phyloP scores from a whole-genome alignment of 2,329 filamentous ascomycete species.

The Hortaea sp. region DNA sequence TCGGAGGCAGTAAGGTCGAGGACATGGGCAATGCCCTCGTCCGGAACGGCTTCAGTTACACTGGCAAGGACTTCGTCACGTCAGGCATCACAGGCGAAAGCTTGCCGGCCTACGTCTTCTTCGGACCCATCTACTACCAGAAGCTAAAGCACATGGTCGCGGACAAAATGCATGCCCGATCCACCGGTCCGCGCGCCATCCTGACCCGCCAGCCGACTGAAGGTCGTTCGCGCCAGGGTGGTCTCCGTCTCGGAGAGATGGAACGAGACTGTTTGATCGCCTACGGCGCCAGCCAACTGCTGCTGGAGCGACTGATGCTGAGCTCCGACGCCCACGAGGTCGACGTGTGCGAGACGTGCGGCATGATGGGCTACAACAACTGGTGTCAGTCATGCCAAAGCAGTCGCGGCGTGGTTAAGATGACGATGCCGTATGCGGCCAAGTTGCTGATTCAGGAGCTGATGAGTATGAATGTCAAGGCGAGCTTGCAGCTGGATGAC shows the following conservation, averaged over 20 bases:
- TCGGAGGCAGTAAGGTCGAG: slow-evolving; percentile 73
- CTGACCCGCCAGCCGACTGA: slow-evolving; percentile 93
- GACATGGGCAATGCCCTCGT: slow-evolving; percentile 82
- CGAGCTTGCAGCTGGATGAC: slow-evolving; percentile 79
- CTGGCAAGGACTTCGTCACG: slow-evolving; percentile 94
- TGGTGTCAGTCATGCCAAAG: slow-evolving; percentile 92
- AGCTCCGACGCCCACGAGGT: slow-evolving; percentile 83
- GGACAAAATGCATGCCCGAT: slow-evolving; percentile 97
- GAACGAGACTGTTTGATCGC: slow-evolving; percentile 96
- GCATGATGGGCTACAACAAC: slow-evolving; percentile 88
- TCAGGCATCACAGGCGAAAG: slow-evolving; percentile 91
- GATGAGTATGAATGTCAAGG: slow-evolving; percentile 97
- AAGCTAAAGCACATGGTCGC: slow-evolving; percentile 99
- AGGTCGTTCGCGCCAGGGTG: slow-evolving; percentile 84
- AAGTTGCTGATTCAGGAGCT: slow-evolving; percentile 94
- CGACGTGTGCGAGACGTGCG: slow-evolving; percentile 88
- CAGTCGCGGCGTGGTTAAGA: slow-evolving; percentile 72
- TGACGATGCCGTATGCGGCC: slow-evolving; percentile 95
- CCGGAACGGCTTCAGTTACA: slow-evolving; percentile 85
- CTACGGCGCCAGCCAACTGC: slow-evolving; percentile 84
- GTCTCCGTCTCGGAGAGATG: slow-evolving; percentile 93
- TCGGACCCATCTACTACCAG: slow-evolving; percentile 98
- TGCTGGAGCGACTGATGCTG: slow-evolving; percentile 90
- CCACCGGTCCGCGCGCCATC: slow-evolving; percentile 80
- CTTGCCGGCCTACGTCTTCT: slow-evolving; percentile 93